Base-by-base conservation (phyloP, 2,329 filamentous ascomycete species). In the Fusarium burgessii region DNA sequence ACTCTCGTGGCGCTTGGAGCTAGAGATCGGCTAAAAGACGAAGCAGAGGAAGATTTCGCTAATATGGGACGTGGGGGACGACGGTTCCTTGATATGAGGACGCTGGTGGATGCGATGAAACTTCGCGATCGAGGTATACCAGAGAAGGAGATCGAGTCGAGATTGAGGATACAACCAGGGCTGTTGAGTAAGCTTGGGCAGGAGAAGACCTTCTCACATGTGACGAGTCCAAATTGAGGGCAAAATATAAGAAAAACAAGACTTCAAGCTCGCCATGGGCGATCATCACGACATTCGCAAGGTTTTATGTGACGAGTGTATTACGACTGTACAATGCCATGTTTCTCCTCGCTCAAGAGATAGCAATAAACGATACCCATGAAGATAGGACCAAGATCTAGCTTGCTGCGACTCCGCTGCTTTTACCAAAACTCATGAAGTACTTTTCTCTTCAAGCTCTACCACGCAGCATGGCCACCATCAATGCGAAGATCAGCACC, bases 401-500 rank as follows among this genome's bases (percentile, higher is more conserved):
- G 27, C 40, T 47, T 61, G 43, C 33, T 47, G 58, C 43, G 40
- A 51, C 35, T 29, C 38, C 18, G 33, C 51, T 62, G 36, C 46
- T 36, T 55, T 41, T 59, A 9, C 23, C 7, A 27, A 55, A 27
- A 46, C 18, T 43, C 47, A n/a, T 61, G 4, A n/a, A 23, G 23
- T 23, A 23, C 23, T 23, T 23, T 35, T 20, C 49, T 33, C 41
- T 54, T 15, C 38, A 32, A 33, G 27, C 20, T 20, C 79, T 81
- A 90, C 88, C 88, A 90, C 20, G 87, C 86, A 42, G 83, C 79
- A 76, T 94, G 91, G 0, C 92, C 92, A 14, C 92, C 92, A 76
- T 94, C 92, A 51, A 93, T 90, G 35, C 91, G 82, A 77, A 94
- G 77, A 71, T 92, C 90, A 36, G 88, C 86, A 54, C 92, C 92